These are phyloP conservation scores for Maudiozyma humilis DNA, from an alignment of 1,139 yeast genomes.

Conservation along the genomic window DNA sequence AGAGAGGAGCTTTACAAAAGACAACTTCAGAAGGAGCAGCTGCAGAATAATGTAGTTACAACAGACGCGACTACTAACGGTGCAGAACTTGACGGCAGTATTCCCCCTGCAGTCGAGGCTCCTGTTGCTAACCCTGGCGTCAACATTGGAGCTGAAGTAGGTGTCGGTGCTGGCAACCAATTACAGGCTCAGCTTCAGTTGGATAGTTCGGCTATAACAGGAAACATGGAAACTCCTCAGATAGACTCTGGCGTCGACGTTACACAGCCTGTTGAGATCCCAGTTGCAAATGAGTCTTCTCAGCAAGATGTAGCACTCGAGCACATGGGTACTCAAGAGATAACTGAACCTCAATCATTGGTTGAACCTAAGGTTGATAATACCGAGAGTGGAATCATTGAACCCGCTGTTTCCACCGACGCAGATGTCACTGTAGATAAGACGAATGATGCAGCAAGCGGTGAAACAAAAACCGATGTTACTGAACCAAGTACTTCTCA, in stretches of 20 bases:
- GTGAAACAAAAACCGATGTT: too few relatives aligned
- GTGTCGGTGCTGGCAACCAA: constrained; percentile 28
- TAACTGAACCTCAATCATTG: too few relatives aligned
- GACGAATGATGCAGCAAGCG: too few relatives aligned
- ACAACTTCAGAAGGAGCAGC: constrained; percentile 31
- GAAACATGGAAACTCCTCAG: too few relatives aligned
- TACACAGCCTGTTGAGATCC: not conserved
- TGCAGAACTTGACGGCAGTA: not conserved
- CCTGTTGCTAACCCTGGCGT: not conserved
- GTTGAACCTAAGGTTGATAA: too few relatives aligned
- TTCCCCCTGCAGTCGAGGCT: not conserved
- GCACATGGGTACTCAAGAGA: too few relatives aligned
- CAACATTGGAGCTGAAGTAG: constrained; percentile 9
- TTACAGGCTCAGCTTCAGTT: constrained; percentile 17
- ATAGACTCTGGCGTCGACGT: not conserved
- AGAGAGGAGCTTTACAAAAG: constrained; percentile 40
- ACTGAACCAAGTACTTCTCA: not conserved
- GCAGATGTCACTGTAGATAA: too few relatives aligned
- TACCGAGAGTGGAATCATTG: too few relatives aligned
- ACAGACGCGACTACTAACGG: not conserved
- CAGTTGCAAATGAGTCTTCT: not conserved
- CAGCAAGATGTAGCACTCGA: too few relatives aligned
- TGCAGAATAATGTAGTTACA: not conserved
- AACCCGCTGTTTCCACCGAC: too few relatives aligned
- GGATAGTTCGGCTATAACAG: not conserved